Evolutionary conservation across 2,329 filamentous ascomycete genomes (phyloP).

Genomic region (Aspergillus transmontanensis): DNA sequence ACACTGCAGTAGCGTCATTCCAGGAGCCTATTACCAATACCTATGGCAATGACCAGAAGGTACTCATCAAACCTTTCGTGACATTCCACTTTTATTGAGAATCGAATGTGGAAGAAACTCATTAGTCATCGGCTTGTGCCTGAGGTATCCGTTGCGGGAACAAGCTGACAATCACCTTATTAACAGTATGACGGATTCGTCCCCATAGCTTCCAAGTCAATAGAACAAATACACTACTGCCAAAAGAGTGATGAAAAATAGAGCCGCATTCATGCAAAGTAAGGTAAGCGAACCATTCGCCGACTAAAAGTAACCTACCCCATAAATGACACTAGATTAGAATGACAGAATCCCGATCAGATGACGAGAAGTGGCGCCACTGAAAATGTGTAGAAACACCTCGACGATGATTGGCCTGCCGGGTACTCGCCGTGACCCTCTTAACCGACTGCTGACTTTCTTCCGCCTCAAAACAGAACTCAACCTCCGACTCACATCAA

Average conservation of each 20-base stretch:
- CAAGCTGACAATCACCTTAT: neutral
- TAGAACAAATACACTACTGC: neutral
- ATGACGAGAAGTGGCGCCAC: conserved; percentile 32
- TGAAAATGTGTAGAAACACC: conserved; percentile 40
- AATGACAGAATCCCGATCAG: conserved; percentile 1
- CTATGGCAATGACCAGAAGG: neutral
- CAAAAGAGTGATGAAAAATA: neutral
- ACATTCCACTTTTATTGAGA: neutral
- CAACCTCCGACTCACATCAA: conserved; percentile 12
- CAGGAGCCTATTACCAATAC: neutral
- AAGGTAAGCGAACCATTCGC: too few species aligned
- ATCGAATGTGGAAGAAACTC: neutral
- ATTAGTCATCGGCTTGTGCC: neutral
- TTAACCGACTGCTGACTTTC: conserved; percentile 30
- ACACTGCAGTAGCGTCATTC: neutral
- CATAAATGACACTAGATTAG: neutral
- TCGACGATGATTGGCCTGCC: conserved; percentile 40
- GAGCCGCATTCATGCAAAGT: neutral
- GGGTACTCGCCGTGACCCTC: conserved; percentile 20
- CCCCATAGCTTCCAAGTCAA: neutral
- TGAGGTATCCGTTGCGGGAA: neutral
- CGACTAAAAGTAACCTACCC: neutral
- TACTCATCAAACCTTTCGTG: neutral
- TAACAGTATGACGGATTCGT: neutral
- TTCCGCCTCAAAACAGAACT: conserved; percentile 26